A percentile compares a stretch with the other conserved stretches of the same genome.
phyloP scores from a whole-genome alignment of 768 basidiomycete genomes.

The Rhizopogon sp. region DNA sequence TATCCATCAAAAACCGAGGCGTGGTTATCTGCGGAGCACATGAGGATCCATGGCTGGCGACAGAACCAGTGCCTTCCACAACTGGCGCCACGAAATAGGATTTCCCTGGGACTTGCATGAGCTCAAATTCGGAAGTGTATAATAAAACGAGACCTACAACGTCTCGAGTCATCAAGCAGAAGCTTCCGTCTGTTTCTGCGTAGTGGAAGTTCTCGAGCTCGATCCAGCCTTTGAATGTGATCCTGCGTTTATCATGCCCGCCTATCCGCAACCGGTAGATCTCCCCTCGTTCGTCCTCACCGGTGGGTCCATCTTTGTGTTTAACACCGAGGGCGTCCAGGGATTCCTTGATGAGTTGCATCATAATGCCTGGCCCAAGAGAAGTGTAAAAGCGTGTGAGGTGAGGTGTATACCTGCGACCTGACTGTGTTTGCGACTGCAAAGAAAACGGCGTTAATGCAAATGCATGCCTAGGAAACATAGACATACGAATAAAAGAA shows the following conservation, averaged over 20 bases:
- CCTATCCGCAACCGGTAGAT: constrained; percentile 53
- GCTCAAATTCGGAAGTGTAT: neutral
- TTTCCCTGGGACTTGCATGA: constrained; percentile 46
- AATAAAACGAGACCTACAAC: constrained; percentile 38
- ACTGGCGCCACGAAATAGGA: constrained; percentile 71
- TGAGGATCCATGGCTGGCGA: constrained; percentile 51
- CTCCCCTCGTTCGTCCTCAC: constrained; percentile 7
- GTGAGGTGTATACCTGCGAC: constrained; percentile 65
- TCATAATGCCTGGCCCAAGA: constrained; percentile 46
- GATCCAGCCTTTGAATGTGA: constrained; percentile 70
- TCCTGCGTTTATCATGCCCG: constrained; percentile 59
- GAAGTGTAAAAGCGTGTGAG: constrained; percentile 79
- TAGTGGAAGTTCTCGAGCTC: constrained; percentile 59
- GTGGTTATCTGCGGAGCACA: constrained; percentile 33
- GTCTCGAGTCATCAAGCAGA: constrained; percentile 68
- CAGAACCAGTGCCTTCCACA: constrained; percentile 63
- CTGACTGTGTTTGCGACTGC: constrained; percentile 80
- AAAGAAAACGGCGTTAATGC: neutral
- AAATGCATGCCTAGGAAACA: constrained; percentile 21
- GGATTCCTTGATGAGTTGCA: constrained; percentile 49
- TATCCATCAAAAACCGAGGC: neutral
- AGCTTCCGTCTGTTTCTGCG: constrained; percentile 47
- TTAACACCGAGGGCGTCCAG: constrained; percentile 46
- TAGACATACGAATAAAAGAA: constrained; percentile 78
- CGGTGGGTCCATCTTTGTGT: constrained; percentile 36